Percentiles rank a stretch among this genome's conserved stretches.
Evolutionary conservation across 2,329 filamentous ascomycete genomes (phyloP).

Genomic region (Trichoderma brevicompactum): DNA sequence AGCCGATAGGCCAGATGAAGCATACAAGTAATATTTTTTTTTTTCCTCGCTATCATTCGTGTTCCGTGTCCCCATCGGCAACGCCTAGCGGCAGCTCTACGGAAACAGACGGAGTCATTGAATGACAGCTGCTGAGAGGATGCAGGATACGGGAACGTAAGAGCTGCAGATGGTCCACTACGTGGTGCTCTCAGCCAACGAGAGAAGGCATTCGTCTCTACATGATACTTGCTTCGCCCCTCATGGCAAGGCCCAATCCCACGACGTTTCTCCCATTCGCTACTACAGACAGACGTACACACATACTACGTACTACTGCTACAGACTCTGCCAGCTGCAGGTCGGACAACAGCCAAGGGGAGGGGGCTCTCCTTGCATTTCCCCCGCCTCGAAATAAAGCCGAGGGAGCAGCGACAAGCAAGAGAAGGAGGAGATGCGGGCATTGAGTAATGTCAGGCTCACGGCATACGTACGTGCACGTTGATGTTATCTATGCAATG

Average conservation of each 20-base stretch:
- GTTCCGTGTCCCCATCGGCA: neutral
- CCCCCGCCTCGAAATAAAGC: neutral
- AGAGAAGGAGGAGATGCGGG: neutral
- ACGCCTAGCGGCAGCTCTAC: constrained; percentile 8
- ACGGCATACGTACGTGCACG: neutral
- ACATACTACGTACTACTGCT: neutral
- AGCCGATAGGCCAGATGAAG: constrained; percentile 13
- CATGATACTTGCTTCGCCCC: neutral
- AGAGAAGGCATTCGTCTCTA: too few relatives aligned
- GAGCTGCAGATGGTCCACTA: constrained; percentile 12
- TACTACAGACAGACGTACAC: neutral
- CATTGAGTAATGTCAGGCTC: neutral
- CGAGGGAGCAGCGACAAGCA: neutral
- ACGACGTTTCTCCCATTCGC: neutral
- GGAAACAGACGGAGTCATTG: neutral
- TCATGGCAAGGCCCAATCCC: constrained; percentile 11
- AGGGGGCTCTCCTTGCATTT: neutral
- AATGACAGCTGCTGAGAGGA: constrained; percentile 21
- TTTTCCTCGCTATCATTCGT: neutral
- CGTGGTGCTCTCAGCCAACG: neutral
- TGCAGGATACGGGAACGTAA: constrained; percentile 17
- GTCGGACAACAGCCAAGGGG: constrained; percentile 9
- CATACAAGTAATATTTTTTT: neutral
- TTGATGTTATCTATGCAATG: neutral
- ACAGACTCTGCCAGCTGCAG: constrained; percentile 5